Conservation (phyloP, 164 flowering plant genomes). For the Umbellularia californica region DNA sequence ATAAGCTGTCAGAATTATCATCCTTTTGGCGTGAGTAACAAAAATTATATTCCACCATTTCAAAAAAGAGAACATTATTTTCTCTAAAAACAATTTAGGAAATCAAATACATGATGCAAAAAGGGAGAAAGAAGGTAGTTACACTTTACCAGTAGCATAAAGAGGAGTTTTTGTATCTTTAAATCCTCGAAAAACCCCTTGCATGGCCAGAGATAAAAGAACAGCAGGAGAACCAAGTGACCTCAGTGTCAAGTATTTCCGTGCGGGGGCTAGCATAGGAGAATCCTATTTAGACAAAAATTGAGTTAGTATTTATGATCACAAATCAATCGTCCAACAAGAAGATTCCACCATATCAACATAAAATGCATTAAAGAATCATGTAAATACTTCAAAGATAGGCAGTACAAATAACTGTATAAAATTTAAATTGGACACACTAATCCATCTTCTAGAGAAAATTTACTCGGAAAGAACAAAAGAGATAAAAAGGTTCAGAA, state of each 20-base stretch:
- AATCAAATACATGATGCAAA: neutral
- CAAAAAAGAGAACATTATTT: neutral
- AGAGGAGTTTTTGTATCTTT: conserved; percentile 66
- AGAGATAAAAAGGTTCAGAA: too few relatives aligned
- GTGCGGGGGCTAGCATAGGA: conserved; percentile 50
- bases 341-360: neutral
- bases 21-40: neutral
- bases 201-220: conserved; percentile 62
- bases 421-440: too few relatives aligned
- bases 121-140: neutral
- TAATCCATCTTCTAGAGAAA: too few relatives aligned
- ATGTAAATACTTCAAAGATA: too few relatives aligned
- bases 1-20: too few relatives aligned
- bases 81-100: neutral
- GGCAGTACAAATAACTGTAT: too few relatives aligned
- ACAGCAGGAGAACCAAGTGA: conserved; percentile 67
- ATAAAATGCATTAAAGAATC: neutral
- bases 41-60: neutral
- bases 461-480: too few relatives aligned
- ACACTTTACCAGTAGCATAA: conserved; percentile 46
- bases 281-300: conserved; percentile 33
- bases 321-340: neutral
- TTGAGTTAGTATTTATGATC: neutral
- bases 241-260: conserved; percentile 43
- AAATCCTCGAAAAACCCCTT: conserved; percentile 61